Conservation (phyloP, 768 basidiomycete species). For the Arthromyces matolae region DNA sequence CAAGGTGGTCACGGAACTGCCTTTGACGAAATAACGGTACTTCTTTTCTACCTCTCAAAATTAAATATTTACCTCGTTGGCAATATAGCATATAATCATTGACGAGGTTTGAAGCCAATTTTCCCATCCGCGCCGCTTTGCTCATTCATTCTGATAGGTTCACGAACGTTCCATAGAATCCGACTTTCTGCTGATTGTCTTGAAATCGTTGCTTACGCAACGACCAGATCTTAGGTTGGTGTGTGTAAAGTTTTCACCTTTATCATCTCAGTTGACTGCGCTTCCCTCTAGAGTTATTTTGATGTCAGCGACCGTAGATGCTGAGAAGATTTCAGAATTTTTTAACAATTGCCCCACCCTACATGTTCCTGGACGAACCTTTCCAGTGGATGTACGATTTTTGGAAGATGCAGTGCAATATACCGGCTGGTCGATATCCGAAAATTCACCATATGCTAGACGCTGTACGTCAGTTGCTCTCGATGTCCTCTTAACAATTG, state of each 20-base stretch:
- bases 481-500: too few species aligned
- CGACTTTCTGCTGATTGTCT: conserved; percentile 91
- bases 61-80: background rate
- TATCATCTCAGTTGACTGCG: conserved; percentile 4
- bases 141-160: conserved; percentile 45
- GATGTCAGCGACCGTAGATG: conserved; percentile 96
- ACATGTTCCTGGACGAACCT: conserved; percentile 90
- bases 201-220: conserved; percentile 76
- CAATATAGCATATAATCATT: conserved; percentile 82
- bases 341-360: conserved; percentile 86
- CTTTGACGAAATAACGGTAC: conserved; percentile 92
- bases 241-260: background rate
- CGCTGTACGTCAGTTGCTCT: conserved; percentile 49
- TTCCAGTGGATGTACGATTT: conserved; percentile 82
- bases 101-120: conserved; percentile 63
- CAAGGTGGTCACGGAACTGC: conserved; percentile 68
- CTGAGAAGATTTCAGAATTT: conserved; percentile 82
- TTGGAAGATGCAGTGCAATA: conserved; percentile 90
- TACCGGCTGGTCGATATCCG: conserved; percentile 73
- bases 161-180: conserved; percentile 97
- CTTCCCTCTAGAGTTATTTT: conserved; percentile 72
- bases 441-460: conserved; percentile 77
- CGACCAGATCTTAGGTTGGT: conserved; percentile 81
- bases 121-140: background rate
- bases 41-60: conserved; percentile 2